These are phyloP conservation scores for Groenewaldozyma tartarivorans DNA, from an alignment of 805 yeast species.

Conservation along the genomic window DNA sequence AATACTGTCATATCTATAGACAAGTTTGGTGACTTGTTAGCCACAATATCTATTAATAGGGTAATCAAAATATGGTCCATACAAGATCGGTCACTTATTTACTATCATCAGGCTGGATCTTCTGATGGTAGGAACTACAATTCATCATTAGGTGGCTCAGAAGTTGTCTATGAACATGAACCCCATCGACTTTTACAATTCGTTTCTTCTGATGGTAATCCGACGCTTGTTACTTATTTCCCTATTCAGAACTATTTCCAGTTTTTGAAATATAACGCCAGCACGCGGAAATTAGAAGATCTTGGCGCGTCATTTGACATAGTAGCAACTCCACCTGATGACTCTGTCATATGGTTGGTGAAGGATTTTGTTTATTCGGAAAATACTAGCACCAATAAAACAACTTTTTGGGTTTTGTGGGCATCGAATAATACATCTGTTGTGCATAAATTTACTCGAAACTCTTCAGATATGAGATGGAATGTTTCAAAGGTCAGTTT, in stretches of 20 bases:
- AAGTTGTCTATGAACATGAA: not conserved
- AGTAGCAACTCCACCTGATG: not conserved
- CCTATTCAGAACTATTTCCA: not conserved
- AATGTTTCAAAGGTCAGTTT: not conserved
- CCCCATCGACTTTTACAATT: not conserved
- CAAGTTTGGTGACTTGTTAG: conserved; percentile 23
- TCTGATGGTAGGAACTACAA: not conserved
- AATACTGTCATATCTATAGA: conserved; percentile 31
- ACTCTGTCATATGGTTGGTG: not conserved
- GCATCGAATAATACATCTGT: conserved; percentile 51
- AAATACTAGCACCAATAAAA: too few relatives aligned
- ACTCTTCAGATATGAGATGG: not conserved
- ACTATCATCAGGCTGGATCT: not conserved
- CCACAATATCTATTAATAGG: conserved; percentile 48
- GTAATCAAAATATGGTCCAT: conserved; percentile 54
- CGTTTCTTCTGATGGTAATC: not conserved
- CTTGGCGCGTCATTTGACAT: not conserved
- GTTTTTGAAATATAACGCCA: not conserved
- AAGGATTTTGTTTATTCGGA: not conserved
- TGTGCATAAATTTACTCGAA: conserved; percentile 22
- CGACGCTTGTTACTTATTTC: not conserved
- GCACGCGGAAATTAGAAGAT: not conserved
- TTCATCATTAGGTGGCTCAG: not conserved
- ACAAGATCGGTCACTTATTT: conserved; percentile 10
- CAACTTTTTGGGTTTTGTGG: conserved; percentile 38